These are phyloP conservation scores for Aspergillus bridgeri DNA, from an alignment of 495 filamentous ascomycete genomes.

Conservation along the genomic window DNA sequence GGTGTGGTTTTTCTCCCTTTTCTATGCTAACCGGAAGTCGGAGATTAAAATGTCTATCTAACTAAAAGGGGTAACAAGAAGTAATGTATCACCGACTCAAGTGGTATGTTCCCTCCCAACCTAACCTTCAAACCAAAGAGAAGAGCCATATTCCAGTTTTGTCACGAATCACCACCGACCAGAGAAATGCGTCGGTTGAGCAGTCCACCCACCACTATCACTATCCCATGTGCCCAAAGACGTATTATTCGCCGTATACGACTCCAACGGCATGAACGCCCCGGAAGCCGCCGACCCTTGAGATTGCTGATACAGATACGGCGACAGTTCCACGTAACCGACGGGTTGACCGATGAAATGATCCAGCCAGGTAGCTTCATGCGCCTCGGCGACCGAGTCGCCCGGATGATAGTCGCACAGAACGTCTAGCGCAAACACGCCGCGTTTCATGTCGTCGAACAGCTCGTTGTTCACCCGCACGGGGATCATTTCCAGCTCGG, in stretches of 20 bases:
- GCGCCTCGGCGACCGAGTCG: constrained; percentile 17
- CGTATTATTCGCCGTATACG: constrained; percentile 15
- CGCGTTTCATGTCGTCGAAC: constrained; percentile 25
- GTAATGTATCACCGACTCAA: neutral
- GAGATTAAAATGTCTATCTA: neutral
- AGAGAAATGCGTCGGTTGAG: neutral
- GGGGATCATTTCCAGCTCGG: constrained; percentile 20
- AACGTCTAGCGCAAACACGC: constrained; percentile 22
- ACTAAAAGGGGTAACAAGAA: neutral
- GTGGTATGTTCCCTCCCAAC: neutral
- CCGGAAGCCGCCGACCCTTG: constrained; percentile 10
- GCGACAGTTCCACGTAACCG: constrained; percentile 15
- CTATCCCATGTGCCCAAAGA: constrained; percentile 5
- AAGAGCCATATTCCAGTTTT: neutral
- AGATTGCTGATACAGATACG: constrained; percentile 17
- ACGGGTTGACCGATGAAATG: constrained; percentile 9
- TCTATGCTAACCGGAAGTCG: neutral
- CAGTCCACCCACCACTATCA: neutral
- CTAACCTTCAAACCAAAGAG: neutral
- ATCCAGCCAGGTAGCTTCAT: constrained; percentile 14
- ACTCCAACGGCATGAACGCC: constrained; percentile 9
- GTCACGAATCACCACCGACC: neutral
- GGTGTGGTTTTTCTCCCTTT: too few relatives aligned
- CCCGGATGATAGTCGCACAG: constrained; percentile 26
- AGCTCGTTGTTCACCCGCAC: constrained; percentile 22